Percentiles rank a stretch among this genome's conserved stretches.
phyloP scores from a whole-genome alignment of 495 filamentous ascomycete species.

The Talaromyces adpressus region DNA sequence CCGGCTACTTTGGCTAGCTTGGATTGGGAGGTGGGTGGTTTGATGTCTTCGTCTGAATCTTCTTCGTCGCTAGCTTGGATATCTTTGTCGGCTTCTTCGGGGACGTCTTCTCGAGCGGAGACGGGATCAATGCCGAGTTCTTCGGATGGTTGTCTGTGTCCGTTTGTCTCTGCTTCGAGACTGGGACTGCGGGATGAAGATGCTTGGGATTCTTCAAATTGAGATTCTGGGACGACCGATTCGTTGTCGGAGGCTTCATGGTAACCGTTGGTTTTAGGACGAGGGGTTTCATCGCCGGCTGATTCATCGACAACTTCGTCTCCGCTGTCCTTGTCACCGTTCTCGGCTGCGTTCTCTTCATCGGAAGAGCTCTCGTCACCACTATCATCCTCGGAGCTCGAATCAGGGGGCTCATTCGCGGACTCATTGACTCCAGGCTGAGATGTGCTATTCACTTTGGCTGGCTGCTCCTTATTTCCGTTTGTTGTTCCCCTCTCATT shows the following conservation, averaged over 20 bases:
- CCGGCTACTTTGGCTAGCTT: background rate
- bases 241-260: background rate
- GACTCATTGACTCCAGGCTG: background rate
- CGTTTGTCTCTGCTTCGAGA: background rate
- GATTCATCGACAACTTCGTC: background rate
- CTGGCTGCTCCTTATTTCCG: background rate
- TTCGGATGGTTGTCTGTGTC: background rate
- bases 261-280: background rate
- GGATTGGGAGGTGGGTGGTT: background rate
- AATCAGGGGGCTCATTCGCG: slow-evolving; percentile 1
- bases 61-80: background rate
- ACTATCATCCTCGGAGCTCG: slow-evolving; percentile 6
- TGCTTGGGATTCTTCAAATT: background rate
- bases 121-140: background rate
- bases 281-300: background rate
- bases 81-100: background rate
- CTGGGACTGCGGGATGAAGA: background rate
- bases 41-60: background rate
- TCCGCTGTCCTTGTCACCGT: background rate
- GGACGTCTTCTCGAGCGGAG: background rate
- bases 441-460: background rate
- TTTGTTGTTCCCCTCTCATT: background rate
- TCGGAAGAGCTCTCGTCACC: slow-evolving; percentile 3
- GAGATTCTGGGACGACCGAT: background rate
- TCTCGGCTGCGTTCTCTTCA: background rate